Evolutionary conservation across 768 basidiomycete species (phyloP).

Genomic region (Mycena filopes): DNA sequence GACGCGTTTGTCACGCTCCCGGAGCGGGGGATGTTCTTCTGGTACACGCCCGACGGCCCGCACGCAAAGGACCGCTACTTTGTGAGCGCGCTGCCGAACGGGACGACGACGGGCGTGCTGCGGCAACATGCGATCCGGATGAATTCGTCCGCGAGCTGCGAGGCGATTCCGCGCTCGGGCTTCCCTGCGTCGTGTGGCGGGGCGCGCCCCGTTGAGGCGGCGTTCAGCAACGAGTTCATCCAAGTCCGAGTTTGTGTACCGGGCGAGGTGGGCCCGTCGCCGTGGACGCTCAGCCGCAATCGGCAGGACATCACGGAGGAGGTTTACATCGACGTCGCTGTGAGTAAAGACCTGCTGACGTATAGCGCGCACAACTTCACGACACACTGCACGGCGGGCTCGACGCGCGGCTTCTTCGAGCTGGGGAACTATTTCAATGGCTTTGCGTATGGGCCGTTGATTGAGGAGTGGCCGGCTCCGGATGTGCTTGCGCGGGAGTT

Average conservation of each 20-base stretch:
- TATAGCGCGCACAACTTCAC: background rate
- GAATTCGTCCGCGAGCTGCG: conserved; percentile 3
- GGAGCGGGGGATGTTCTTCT: conserved; percentile 1
- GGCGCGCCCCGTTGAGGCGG: background rate
- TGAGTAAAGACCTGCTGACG: background rate
- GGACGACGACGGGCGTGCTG: conserved; percentile 7
- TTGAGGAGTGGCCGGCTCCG: conserved; percentile 9
- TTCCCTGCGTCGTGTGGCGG: conserved; percentile 1
- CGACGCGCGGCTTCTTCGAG: conserved; percentile 1
- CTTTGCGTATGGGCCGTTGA: conserved; percentile 14
- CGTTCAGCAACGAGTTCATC: conserved; percentile 10
- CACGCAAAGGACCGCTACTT: background rate
- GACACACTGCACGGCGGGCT: conserved; percentile 6
- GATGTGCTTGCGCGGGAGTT: background rate
- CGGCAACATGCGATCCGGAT: conserved; percentile 5
- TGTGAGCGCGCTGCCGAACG: conserved; percentile 2
- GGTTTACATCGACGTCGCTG: background rate
- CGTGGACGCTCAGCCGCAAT: conserved; percentile 3
- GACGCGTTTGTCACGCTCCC: background rate
- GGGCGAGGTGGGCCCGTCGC: background rate
- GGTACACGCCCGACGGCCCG: background rate
- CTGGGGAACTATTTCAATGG: conserved; percentile 12
- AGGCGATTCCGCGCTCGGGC: background rate
- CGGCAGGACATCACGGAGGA: conserved; percentile 9
- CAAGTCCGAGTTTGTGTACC: background rate